phyloP scores from a whole-genome alignment of 2,329 filamentous ascomycete species.

The Tricladium varicosporioides region DNA sequence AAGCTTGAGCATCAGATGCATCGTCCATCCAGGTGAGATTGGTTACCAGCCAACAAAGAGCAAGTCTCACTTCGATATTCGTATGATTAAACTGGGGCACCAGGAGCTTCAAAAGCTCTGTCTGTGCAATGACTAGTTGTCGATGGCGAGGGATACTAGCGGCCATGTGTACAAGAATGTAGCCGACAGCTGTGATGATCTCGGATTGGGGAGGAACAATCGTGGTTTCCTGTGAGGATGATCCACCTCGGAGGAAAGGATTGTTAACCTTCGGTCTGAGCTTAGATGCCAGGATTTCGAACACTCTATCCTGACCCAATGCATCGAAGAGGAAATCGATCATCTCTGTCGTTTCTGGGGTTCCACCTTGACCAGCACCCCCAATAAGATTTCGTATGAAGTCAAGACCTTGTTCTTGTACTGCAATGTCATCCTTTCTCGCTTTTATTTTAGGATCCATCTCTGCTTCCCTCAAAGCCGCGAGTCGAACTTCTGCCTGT shows the following conservation, averaged over 20 bases:
- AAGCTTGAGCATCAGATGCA: slow-evolving; percentile 61
- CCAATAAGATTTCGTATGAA: slow-evolving; percentile 88
- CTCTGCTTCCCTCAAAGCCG: slow-evolving; percentile 61
- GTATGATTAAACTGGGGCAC: slow-evolving; percentile 71
- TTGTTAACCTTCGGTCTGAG: slow-evolving; percentile 61
- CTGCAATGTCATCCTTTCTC: slow-evolving; percentile 73
- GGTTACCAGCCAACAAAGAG: slow-evolving; percentile 78
- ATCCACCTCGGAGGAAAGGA: slow-evolving; percentile 46
- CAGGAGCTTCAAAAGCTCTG: slow-evolving; percentile 69
- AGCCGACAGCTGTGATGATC: slow-evolving; percentile 75
- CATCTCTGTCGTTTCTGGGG: slow-evolving; percentile 62
- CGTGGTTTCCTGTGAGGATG: slow-evolving; percentile 43
- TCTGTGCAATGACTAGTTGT: slow-evolving; percentile 74
- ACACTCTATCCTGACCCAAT: slow-evolving; percentile 74
- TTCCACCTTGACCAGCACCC: slow-evolving; percentile 48
- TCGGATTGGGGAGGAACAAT: slow-evolving; percentile 60
- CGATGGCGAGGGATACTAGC: slow-evolving; percentile 78
- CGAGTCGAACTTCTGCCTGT: slow-evolving; percentile 49
- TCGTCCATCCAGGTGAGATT: slow-evolving; percentile 86
- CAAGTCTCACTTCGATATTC: slow-evolving; percentile 70
- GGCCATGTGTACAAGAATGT: slow-evolving; percentile 83
- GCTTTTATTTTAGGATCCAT: slow-evolving; percentile 65
- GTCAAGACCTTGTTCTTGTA: slow-evolving; percentile 88
- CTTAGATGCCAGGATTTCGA: slow-evolving; percentile 78
- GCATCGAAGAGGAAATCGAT: slow-evolving; percentile 79